Evolutionary conservation across 768 basidiomycete genomes (phyloP), one percentile per base, ranked within the genome.

Genomic region (Phaeotremella fagi): DNA sequence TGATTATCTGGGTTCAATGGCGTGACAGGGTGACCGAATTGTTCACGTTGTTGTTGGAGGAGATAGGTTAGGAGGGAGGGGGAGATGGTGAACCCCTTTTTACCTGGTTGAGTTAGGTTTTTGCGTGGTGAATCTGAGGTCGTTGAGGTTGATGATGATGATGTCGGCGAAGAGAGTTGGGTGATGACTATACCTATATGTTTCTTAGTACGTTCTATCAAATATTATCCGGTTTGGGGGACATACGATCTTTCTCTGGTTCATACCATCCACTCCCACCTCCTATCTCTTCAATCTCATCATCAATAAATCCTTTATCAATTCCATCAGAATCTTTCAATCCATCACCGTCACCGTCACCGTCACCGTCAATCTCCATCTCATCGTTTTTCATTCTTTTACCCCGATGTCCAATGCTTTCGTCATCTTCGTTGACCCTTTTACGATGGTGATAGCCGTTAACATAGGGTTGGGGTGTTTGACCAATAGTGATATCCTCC

Each of bases 191-290:
- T 66, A 6, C 68, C 68, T 70, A 27, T 22, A 28, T 9, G 23
- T 3, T 35, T 60, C 43, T 53, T 14, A 22, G 20, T 41, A 12
- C 7, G 38, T 23, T 25, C 4, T n/a, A 29, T 9, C n/a, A 44
- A 24, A 24, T 6, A 44, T 24, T 12, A 16, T 20, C 16, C 20
- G 14, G 20, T 9, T 16, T 18, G 16, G n/a, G 15, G 26, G 11
- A 59, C 68, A 61, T 42, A 70, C 68, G 55, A 54, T 70, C 68
- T 52, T 63, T 66, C 45, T 70, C 68, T 33, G 65, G 68, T 45
- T 70, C 68, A 45, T 64, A 50, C 63, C 64, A 70, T 25, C 36
- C 37, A 7, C 62, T 66, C 24, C 48, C 48, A 9, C 46, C 29
- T 20, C 33, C 48, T 22, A 36, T 23, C 18, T 50, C 15, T 16